Base-by-base conservation (phyloP, 768 basidiomycete genomes). In the Psilocybe cubensis region DNA sequence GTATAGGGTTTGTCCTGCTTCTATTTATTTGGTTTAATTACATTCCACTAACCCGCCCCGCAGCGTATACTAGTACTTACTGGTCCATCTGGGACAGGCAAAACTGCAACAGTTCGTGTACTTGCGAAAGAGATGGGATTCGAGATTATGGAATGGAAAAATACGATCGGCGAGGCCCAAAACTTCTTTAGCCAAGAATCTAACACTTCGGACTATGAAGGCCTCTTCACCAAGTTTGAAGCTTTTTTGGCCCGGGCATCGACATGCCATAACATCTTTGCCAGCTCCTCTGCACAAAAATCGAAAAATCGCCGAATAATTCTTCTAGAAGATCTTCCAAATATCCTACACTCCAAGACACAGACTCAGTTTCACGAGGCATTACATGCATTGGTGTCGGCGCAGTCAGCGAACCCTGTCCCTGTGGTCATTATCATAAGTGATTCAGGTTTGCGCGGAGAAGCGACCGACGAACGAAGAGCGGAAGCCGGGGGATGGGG, bases 261-360 rank as follows among this genome's bases (percentile, higher is more conserved):
- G 17, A 79, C 76, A 3, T 90, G 88, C 64, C 74, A 75, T 20
- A 80, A 79, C 44, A 68, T 92, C 23, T 86, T 88, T 59, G 56
- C 68, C 14, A 31, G 45, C 17, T 4, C 62, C 2, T 27, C 52
- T 1, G 53, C 43, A 23, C 33, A 65, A 4, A 54, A 66, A 9
- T 50, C 65, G 54, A 25, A 52, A 58, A 48, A 74, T 73, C 81
- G 79, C 0, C 85, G 86, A 29, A 66, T 96, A 5, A 80, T 98
- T 51, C 84, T 98, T 3, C 76, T 97, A 7, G 93, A 96, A 72
- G 91, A 96, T 55, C 81, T 99, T 1, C 97, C 96, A 0, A 98
- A 98, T 67, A 84, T 98, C 53, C 76, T 93, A 4, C 93, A 94
- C 72, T 70, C 76, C 4, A 74, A 79, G 21, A 92, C 88, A 0